Conservation (phyloP, 345 rosid genomes). For the Eucalyptus urophylla region DNA sequence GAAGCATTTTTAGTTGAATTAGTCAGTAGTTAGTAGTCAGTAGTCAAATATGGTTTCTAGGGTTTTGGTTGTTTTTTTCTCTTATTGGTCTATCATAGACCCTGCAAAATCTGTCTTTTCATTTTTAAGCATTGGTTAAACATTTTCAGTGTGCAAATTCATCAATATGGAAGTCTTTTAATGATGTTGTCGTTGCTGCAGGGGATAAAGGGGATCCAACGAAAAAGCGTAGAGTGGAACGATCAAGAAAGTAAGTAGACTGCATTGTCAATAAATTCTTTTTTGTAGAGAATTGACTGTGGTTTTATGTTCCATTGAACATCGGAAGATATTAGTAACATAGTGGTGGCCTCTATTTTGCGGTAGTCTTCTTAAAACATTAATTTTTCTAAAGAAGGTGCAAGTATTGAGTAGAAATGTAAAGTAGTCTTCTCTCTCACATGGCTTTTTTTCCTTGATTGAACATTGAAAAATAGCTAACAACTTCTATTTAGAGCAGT, state of each 20-base stretch:
- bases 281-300: neutral
- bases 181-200: slow-evolving; percentile 7
- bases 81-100: neutral
- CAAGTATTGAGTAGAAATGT: neutral
- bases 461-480: neutral
- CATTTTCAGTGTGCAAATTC: neutral
- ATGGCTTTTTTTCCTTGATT: neutral
- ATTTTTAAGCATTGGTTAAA: neutral
- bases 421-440: neutral
- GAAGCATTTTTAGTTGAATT: neutral
- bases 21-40: neutral
- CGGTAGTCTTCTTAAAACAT: neutral
- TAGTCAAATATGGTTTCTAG: neutral
- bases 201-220: slow-evolving; percentile 59
- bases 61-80: neutral
- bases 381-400: neutral
- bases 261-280: neutral
- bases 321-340: neutral
- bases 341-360: neutral
- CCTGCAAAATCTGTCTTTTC: neutral
- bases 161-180: neutral
- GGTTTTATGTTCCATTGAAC: neutral
- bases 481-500: neutral
- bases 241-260: slow-evolving; percentile 55
- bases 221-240: slow-evolving; percentile 65